phyloP scores from a whole-genome alignment of 2,329 filamentous ascomycete species.

The Coniochaeta pulveracea region DNA sequence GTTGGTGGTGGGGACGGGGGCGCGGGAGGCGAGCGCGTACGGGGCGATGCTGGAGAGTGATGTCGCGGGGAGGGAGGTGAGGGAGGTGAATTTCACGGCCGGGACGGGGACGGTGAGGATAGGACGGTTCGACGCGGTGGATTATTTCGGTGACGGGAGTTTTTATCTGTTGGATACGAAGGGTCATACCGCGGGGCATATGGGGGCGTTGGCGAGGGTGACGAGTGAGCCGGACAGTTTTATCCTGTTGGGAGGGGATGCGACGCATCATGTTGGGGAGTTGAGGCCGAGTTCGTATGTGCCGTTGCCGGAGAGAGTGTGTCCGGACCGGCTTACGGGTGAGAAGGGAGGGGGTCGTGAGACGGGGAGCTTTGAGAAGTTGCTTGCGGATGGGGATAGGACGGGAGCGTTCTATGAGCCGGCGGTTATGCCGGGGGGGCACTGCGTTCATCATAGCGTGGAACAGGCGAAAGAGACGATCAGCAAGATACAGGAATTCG shows the following conservation, averaged over 20 bases:
- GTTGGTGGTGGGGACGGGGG: slow-evolving; percentile 2
- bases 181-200: slow-evolving; percentile 15
- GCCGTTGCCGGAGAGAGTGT: slow-evolving; percentile 22
- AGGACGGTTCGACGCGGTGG: slow-evolving; percentile 11
- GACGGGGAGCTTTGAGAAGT: slow-evolving; percentile 23
- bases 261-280: slow-evolving; percentile 26
- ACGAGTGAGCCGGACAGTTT: slow-evolving; percentile 21
- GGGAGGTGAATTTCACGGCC: slow-evolving; percentile 1
- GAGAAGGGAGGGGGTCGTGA: slow-evolving; percentile 18
- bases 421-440: slow-evolving; percentile 6
- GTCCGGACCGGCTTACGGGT: slow-evolving; percentile 24
- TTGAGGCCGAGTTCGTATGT: slow-evolving; percentile 21
- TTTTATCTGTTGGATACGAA: slow-evolving; percentile 17
- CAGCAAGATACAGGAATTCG: slow-evolving; percentile 31
- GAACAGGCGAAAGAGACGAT: slow-evolving; percentile 25
- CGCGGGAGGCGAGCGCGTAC: neutral
- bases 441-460: slow-evolving; percentile 14
- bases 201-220: slow-evolving; percentile 25
- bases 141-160: slow-evolving; percentile 17
- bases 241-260: slow-evolving; percentile 30
- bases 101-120: slow-evolving; percentile 4
- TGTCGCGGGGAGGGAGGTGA: neutral
- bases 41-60: neutral
- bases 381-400: slow-evolving; percentile 21
- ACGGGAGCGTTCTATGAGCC: slow-evolving; percentile 20